phyloP scores from a whole-genome alignment of 768 basidiomycete species.

The Lyophyllum shimeji region DNA sequence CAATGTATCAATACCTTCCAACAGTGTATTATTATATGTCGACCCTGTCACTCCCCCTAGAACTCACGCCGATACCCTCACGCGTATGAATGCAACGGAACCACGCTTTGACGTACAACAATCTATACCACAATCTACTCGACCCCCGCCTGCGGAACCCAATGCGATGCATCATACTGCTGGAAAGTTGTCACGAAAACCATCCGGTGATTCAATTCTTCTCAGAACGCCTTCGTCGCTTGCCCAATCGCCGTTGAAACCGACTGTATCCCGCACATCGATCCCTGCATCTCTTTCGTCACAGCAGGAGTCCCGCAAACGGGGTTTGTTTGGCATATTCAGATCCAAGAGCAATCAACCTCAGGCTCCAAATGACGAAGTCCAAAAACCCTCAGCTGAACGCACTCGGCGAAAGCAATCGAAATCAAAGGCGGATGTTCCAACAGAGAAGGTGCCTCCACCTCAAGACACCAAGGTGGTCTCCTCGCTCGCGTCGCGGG shows the following conservation, averaged over 20 bases:
- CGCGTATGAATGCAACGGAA: neutral
- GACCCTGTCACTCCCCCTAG: neutral
- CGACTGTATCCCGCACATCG: conserved; percentile 39
- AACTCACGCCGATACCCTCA: neutral
- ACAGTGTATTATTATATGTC: conserved; percentile 5
- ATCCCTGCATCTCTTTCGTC: conserved; percentile 37
- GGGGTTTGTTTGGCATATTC: conserved; percentile 38
- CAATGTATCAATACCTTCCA: conserved; percentile 11
- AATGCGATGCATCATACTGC: conserved; percentile 7
- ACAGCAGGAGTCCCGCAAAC: conserved; percentile 37
- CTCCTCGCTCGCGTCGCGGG: conserved; percentile 11
- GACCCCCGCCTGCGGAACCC: conserved; percentile 1
- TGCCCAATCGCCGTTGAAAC: conserved; percentile 46
- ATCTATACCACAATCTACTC: conserved; percentile 7
- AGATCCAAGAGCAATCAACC: conserved; percentile 23
- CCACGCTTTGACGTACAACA: conserved; percentile 1
- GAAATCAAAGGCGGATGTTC: conserved; percentile 3
- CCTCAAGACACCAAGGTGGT: conserved; percentile 5
- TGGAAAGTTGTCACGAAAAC: conserved; percentile 28
- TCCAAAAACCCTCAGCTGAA: conserved; percentile 4
- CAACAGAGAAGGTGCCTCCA: neutral
- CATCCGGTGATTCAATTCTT: conserved; percentile 52
- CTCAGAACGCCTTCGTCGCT: conserved; percentile 68
- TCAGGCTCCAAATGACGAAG: conserved; percentile 21
- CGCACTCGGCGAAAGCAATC: conserved; percentile 21